Conservation (phyloP, 2,329 filamentous ascomycete species). For the Trichoderma sp. region DNA sequence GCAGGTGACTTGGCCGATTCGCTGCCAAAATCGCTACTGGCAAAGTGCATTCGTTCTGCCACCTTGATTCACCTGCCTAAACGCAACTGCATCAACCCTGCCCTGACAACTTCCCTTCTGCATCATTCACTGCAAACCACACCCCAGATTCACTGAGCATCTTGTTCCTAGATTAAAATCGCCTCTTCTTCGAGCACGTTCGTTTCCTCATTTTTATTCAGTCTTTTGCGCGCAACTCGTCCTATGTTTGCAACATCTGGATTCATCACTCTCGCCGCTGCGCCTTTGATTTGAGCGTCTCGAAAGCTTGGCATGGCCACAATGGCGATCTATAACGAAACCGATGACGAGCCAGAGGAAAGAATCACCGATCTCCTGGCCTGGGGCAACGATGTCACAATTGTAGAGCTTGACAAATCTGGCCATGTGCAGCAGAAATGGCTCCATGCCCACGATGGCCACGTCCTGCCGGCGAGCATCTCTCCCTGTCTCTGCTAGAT, state of each 20-base stretch:
- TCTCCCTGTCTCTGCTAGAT: not conserved
- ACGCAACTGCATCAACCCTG: not conserved
- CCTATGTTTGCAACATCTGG: not conserved
- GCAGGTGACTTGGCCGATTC: not conserved
- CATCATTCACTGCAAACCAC: not conserved
- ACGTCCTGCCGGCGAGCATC: slow-evolving; percentile 28
- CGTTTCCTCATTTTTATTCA: not conserved
- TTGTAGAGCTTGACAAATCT: slow-evolving; percentile 39
- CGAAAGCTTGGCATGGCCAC: not conserved
- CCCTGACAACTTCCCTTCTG: not conserved
- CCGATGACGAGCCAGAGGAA: not conserved
- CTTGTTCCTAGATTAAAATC: not conserved
- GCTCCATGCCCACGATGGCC: slow-evolving; percentile 31
- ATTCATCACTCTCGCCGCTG: not conserved
- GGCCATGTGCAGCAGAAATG: slow-evolving; percentile 36
- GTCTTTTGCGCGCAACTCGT: not conserved
- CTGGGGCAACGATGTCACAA: slow-evolving; percentile 28
- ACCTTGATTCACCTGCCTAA: slow-evolving; percentile 4
- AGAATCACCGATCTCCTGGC: slow-evolving; percentile 22
- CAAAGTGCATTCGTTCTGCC: not conserved
- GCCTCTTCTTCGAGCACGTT: not conserved
- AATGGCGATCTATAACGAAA: not conserved
- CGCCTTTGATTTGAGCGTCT: not conserved
- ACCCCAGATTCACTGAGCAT: not conserved
- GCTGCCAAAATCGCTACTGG: not conserved